Evolutionary conservation across 2,329 filamentous ascomycete genomes (phyloP).

Genomic region (Aspergillus fischeri): DNA sequence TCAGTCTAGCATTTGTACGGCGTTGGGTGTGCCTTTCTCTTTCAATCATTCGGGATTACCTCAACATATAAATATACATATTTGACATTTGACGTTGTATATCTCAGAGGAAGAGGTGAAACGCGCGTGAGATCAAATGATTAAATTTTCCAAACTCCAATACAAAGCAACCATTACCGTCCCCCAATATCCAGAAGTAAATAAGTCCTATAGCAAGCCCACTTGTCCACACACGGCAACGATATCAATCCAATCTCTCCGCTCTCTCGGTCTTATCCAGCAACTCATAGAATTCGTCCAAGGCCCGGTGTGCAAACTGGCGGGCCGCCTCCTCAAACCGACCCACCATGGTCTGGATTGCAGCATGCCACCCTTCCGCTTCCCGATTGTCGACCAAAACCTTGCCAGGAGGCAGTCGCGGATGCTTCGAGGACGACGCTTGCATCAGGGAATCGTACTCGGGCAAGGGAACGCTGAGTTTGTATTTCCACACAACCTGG

Average conservation of each 20-base stretch:
- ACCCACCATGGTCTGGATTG: conserved; percentile 16
- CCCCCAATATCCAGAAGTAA: background rate
- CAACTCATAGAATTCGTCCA: conserved; percentile 12
- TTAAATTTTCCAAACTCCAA: background rate
- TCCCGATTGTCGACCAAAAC: conserved; percentile 28
- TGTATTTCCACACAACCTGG: conserved; percentile 65
- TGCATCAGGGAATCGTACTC: conserved; percentile 4
- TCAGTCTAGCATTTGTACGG: conserved; percentile 11
- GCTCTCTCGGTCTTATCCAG: conserved; percentile 13
- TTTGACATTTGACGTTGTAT: conserved; percentile 1
- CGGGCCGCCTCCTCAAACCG: conserved; percentile 15
- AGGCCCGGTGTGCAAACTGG: conserved; percentile 3
- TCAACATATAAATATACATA: background rate
- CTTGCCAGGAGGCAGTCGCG: conserved; percentile 26
- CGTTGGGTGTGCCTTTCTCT: conserved; percentile 14
- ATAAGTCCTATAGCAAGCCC: background rate
- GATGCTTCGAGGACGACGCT: conserved; percentile 5
- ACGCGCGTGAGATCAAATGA: background rate
- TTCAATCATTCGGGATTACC: background rate
- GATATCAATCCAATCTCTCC: conserved; percentile 16
- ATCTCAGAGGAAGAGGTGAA: background rate
- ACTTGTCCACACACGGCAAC: background rate
- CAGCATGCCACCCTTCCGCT: conserved; percentile 18
- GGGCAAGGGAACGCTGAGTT: conserved; percentile 34
- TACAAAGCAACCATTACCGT: background rate